Conservation (phyloP, 176 grass and related monocot species). For the Typha latifolia region DNA sequence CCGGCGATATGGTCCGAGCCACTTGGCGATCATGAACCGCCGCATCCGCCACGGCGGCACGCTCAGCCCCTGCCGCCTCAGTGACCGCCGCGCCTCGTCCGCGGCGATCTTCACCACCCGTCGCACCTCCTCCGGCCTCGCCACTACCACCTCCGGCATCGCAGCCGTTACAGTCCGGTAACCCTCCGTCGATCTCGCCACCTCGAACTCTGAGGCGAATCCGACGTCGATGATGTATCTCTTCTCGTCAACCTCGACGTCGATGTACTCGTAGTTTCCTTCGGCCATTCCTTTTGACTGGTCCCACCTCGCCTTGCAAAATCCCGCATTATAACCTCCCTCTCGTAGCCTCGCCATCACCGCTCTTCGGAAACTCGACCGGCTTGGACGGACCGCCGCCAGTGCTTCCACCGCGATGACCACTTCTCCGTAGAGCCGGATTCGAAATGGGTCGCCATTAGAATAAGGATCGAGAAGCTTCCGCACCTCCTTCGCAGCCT, state of each 20-base stretch:
- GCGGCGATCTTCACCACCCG: slow-evolving; percentile 26
- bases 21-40: slow-evolving; percentile 46
- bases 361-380: slow-evolving; percentile 14
- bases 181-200: slow-evolving; percentile 21
- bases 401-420: slow-evolving; percentile 16
- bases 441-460: slow-evolving; percentile 1
- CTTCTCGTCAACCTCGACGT: neutral
- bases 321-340: slow-evolving; percentile 26
- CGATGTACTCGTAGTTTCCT: slow-evolving; percentile 43
- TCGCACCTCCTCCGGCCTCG: slow-evolving; percentile 19
- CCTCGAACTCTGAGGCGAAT: slow-evolving; percentile 31
- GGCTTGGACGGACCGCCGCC: neutral
- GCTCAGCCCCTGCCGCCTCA: slow-evolving; percentile 34
- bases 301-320: slow-evolving; percentile 39
- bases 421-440: slow-evolving; percentile 10
- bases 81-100: slow-evolving; percentile 27
- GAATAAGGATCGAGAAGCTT: slow-evolving; percentile 14
- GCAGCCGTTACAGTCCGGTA: slow-evolving; percentile 15
- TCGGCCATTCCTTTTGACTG: slow-evolving; percentile 13
- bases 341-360: slow-evolving; percentile 29
- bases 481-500: slow-evolving; percentile 19
- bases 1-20: slow-evolving; percentile 49
- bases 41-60: slow-evolving; percentile 59
- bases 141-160: slow-evolving; percentile 30
- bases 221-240: slow-evolving; percentile 36